Conservation (phyloP, 768 basidiomycete species). For the Steccherinum ochraceum region DNA sequence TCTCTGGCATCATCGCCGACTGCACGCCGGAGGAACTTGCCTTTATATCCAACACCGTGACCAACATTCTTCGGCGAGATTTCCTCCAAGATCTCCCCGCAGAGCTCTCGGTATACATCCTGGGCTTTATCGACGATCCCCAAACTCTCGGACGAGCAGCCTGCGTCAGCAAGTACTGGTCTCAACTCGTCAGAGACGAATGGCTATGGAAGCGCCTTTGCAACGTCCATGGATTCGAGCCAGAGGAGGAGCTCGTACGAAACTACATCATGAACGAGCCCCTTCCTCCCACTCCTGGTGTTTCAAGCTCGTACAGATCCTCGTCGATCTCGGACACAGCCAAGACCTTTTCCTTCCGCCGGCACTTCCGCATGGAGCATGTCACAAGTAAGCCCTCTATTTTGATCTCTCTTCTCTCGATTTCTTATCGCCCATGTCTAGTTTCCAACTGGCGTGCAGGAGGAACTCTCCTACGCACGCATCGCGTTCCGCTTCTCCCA, state of each 20-base stretch:
- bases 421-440: neutral
- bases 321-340: neutral
- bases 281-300: slow-evolving; percentile 11
- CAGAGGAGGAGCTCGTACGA: slow-evolving; percentile 27
- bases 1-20: slow-evolving; percentile 43
- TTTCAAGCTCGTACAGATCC: neutral
- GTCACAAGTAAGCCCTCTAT: slow-evolving; percentile 48
- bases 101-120: slow-evolving; percentile 71
- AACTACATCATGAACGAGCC: slow-evolving; percentile 16
- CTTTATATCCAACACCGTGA: slow-evolving; percentile 58
- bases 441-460: slow-evolving; percentile 10
- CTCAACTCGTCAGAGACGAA: slow-evolving; percentile 63
- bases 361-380: slow-evolving; percentile 69
- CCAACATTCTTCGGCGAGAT: slow-evolving; percentile 59
- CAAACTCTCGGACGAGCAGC: slow-evolving; percentile 61
- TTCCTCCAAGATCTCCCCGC: slow-evolving; percentile 36
- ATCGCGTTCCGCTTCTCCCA: slow-evolving; percentile 7
- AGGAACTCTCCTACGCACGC: slow-evolving; percentile 7
- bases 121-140: slow-evolving; percentile 73
- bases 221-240: slow-evolving; percentile 42
- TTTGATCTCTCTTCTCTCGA: slow-evolving; percentile 3
- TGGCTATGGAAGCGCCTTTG: slow-evolving; percentile 79
- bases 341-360: slow-evolving; percentile 50
- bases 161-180: slow-evolving; percentile 71
- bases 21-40: slow-evolving; percentile 59